Base-by-base conservation (phyloP, 148 eudicot species). In the Polygonum aviculare region DNA sequence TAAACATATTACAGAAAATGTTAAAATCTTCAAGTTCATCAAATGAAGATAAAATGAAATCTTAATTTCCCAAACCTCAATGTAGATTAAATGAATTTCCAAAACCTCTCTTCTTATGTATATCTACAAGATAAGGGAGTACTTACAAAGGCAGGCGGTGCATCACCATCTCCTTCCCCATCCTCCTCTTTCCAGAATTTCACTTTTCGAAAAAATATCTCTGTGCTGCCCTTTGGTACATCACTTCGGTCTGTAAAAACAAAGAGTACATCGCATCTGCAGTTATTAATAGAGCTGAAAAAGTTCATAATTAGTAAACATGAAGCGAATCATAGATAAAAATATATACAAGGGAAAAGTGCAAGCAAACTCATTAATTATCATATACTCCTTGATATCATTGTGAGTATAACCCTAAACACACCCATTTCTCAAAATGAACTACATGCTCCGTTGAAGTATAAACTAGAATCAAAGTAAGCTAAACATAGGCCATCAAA, bases 121-220 rank as follows among this genome's bases (percentile, higher is more conserved):
- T 16, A 38, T 36, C 72, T 15, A 38, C 21, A 35, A 26, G 63
- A 78, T 55, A 31, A 82, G 77, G 80, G 87, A 83, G 88, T 87
- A 89, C 98, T 89, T 90, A 95, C 98, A 92, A 92, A 95, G 82
- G 92, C 90, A 86, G 97, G 97, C 33, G 98, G 98, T 79, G 97
- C 98, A 84, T 95, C 98, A 80, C 87, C 96, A 84, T 95, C 98
- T 81, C 87, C 96, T 81, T 89, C 91, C 73, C 93, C 97, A 79
- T 92, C 98, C 83, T 95, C 97, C 82, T 95, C 97, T 77, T 92
- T 95, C 98, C 97, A 95, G 75, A 95, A 95, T 80, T 92, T 95
- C 52, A 95, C 98, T 87, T 90, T 95, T 41, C 96, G 97, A 73
- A 95, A 95, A 84, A 95, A 95, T 70, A 89, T 90, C 86, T 94